Evolutionary conservation across 139 green algal species (phyloP).

Genomic region (Chlorella sp.): DNA sequence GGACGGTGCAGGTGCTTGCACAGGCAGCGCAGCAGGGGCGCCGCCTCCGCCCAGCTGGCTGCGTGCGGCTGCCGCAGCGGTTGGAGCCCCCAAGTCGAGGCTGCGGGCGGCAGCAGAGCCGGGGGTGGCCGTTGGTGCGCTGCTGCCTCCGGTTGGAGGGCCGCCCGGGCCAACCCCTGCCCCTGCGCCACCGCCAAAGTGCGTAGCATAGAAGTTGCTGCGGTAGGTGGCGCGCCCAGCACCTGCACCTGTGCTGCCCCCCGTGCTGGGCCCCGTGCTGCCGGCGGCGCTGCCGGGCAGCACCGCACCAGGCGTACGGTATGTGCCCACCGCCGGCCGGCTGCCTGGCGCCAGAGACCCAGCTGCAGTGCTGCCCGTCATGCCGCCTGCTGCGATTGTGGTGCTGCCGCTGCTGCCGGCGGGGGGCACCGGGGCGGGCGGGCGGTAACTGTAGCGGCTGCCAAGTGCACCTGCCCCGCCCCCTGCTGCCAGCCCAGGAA

Average conservation of each 20-base stretch:
- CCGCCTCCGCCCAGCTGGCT: too few relatives aligned
- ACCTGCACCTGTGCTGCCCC: background rate
- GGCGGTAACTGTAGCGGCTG: slow-evolving; percentile 63
- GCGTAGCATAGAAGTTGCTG: slow-evolving; percentile 28
- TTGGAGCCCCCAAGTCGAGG: background rate
- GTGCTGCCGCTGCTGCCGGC: background rate
- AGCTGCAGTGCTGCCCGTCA: background rate
- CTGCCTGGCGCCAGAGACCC: background rate
- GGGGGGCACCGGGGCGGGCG: background rate
- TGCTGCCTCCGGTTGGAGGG: background rate
- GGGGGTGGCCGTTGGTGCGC: background rate
- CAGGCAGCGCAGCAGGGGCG: too few relatives aligned
- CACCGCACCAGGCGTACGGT: background rate
- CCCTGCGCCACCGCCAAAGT: slow-evolving; percentile 8
- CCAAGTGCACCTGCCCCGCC: slow-evolving; percentile 30
- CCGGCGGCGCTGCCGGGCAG: background rate
- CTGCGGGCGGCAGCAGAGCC: background rate
- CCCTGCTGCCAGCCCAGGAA: background rate
- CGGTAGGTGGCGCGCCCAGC: background rate
- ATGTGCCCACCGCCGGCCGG: background rate
- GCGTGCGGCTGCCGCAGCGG: background rate
- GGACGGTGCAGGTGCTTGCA: background rate
- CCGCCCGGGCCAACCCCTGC: too few relatives aligned
- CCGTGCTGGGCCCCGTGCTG: background rate
- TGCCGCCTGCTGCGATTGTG: background rate